Conservation (phyloP, 306 rosid species). For the Luffa aegyptiaca region DNA sequence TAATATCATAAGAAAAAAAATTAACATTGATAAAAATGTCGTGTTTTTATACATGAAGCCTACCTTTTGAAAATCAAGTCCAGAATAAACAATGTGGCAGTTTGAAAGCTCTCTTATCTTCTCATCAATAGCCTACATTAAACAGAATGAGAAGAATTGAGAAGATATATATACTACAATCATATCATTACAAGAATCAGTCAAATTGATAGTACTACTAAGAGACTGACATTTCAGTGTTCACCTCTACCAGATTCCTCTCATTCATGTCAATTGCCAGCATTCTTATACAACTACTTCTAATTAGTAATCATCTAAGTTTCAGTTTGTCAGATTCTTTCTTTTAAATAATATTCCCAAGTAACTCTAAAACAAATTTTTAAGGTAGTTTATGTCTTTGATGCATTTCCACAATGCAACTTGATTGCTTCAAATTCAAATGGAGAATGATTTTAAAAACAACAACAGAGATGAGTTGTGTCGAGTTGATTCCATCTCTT, state of each 20-base stretch:
- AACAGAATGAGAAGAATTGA: conserved; percentile 3
- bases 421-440: not conserved
- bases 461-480: not conserved
- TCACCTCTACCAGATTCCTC: not conserved
- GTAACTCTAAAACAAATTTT: not conserved
- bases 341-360: not conserved
- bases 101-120: conserved; percentile 91
- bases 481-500: not conserved
- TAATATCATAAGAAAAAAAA: not conserved
- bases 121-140: conserved; percentile 85
- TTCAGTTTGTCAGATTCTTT: not conserved
- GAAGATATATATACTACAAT: not conserved
- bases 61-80: conserved; percentile 84
- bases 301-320: not conserved
- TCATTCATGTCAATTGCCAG: not conserved
- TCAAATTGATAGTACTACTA: conserved; percentile 4
- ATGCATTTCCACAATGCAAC: not conserved
- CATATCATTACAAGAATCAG: conserved; percentile 6
- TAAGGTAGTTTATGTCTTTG: not conserved
- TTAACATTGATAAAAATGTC: not conserved
- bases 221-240: not conserved
- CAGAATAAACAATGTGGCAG: conserved; percentile 82
- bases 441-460: not conserved
- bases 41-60: not conserved
- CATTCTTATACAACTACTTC: not conserved